A percentile compares a stretch with the other conserved stretches of the same genome.
phyloP scores from a whole-genome alignment of 345 rosid genomes.

The Garcia nutans region DNA sequence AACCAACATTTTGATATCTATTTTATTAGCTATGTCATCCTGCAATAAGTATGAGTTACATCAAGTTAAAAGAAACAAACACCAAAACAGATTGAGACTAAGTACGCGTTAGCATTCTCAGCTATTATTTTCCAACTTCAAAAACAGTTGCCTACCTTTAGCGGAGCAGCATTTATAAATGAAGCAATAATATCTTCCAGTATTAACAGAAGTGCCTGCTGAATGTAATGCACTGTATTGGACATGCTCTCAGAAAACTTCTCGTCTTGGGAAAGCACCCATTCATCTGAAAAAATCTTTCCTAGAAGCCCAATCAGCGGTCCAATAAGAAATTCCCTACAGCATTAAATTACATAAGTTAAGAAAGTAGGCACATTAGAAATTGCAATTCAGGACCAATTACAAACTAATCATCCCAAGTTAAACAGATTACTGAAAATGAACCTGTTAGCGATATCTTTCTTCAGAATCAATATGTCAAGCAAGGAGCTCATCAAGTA shows the following conservation, averaged over 20 bases:
- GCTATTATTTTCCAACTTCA: constrained; percentile 13
- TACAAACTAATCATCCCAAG: constrained; percentile 3
- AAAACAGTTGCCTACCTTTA: constrained; percentile 50
- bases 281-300: constrained; percentile 48
- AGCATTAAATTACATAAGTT: constrained; percentile 9
- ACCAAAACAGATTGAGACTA: constrained; percentile 3
- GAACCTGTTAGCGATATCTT: constrained; percentile 73
- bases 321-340: constrained; percentile 67
- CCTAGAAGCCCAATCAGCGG: constrained; percentile 75
- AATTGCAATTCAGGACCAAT: constrained; percentile 14
- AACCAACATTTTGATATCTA: constrained; percentile 61
- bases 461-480: constrained; percentile 74
- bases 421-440: constrained; percentile 16
- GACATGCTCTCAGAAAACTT: constrained; percentile 33
- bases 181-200: constrained; percentile 66
- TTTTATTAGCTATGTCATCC: constrained; percentile 47
- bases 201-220: constrained; percentile 60
- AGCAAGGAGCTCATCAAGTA: constrained; percentile 64
- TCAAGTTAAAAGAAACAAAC: constrained; percentile 7
- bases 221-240: constrained; percentile 41
- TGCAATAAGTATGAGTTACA: constrained; percentile 34
- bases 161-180: constrained; percentile 26
- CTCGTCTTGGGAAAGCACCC: constrained; percentile 40
- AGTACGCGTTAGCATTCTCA: background rate
- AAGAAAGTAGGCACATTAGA: constrained; percentile 1